Evolutionary conservation across 1,284 basidiomycete genomes (phyloP), one percentile per base, ranked within the genome.

Genomic region (Singerocomus rubriflavus): DNA sequence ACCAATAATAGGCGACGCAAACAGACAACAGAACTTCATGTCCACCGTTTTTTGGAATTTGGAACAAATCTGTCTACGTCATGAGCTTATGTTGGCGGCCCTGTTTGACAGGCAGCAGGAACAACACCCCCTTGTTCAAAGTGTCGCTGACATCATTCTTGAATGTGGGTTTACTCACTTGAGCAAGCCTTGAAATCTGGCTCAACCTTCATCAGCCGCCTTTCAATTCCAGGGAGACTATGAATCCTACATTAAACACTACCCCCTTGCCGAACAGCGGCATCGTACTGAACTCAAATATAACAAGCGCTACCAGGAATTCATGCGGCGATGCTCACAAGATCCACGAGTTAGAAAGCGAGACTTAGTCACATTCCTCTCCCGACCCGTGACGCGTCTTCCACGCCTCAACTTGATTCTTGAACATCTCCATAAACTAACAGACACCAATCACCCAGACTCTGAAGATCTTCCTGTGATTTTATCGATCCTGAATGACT

Each of bases 171-270:
- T 4, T 8, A 36, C 33, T 41, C 13, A 46, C 26, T 50, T 52
- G 41, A 44, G 41, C 40, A 30, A 32, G 14, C 46, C 41, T 51
- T 55, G 44, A 50, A 43, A 49, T 49, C 38, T 46, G 37, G 43
- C 55, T 67, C 37, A 66, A 56, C 25, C 42, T 48, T 46, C 50
- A 44, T 55, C 49, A 73, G 71, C 71, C 60, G 62, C 69, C 43
- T 60, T 76, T 35, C 60, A 66, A 37, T 89, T 87, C 63, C 79
- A 79, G 34, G 65, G 71, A 8, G 79, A 78, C 9, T 91, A 91
- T 56, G 88, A 91, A 56, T 73, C 73, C 0, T 91, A 91, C 65
- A 88, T 91, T 67, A 88, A 90, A 60, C 85, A 91, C 56, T 91
- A 91, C 55, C 91, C 91, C 3, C 73, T 92, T 36, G 80, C 91